A percentile compares a stretch with the other conserved stretches of the same genome.
These are phyloP conservation scores for Leishmania braziliensis DNA, from an alignment of 208 protist genomes.

Conservation along the genomic window DNA sequence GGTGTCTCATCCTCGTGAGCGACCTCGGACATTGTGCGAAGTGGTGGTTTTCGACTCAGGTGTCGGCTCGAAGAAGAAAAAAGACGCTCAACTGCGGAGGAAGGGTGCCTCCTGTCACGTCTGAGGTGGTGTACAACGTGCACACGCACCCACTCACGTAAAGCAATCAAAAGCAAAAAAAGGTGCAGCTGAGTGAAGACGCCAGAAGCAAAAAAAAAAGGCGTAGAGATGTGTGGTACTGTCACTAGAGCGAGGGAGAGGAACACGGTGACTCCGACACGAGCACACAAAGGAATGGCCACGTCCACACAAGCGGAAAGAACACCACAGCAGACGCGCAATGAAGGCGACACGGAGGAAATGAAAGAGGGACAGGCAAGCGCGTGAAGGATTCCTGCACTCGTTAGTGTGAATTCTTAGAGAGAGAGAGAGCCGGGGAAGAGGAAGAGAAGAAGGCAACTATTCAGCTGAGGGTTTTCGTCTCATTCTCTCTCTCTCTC, in stretches of 20 bases:
- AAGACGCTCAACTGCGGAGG: neutral
- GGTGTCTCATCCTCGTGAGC: neutral
- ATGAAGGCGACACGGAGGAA: neutral
- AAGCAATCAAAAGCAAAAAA: neutral
- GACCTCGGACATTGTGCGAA: neutral
- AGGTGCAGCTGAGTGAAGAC: neutral
- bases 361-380: neutral
- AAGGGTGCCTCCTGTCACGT: neutral
- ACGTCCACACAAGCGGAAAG: neutral
- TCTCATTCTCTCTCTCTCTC: neutral
- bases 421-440: neutral
- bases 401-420: neutral
- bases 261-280: neutral
- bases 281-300: neutral
- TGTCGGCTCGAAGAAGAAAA: neutral
- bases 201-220: no score
- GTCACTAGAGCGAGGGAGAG: neutral
- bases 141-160: neutral
- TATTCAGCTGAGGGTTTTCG: no score
- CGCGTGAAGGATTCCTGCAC: neutral
- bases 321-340: neutral
- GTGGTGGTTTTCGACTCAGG: neutral
- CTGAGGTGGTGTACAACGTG: neutral
- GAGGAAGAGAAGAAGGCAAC: neutral
- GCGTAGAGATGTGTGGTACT: no score